Conservation (phyloP, 495 filamentous ascomycete species). For the Neurospora sp. region DNA sequence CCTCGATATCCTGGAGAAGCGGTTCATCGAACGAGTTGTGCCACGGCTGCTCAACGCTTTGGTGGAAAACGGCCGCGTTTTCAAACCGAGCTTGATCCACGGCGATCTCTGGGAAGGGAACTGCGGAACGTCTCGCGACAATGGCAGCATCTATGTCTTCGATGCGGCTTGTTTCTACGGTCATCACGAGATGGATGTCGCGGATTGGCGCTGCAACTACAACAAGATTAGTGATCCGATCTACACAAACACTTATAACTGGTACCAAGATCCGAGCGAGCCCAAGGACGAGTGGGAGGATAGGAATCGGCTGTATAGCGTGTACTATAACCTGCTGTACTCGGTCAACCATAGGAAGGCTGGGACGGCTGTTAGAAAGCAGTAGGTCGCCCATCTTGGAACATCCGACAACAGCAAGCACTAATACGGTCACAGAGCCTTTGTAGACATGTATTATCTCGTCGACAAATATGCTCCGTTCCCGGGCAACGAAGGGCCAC, state of each 20-base stretch:
- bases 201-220: background rate
- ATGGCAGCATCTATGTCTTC: conserved; percentile 29
- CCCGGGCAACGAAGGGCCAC: background rate
- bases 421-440: background rate
- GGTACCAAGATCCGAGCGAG: background rate
- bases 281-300: background rate
- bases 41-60: conserved; percentile 29
- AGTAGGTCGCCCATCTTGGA: background rate
- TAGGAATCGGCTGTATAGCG: background rate
- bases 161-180: conserved; percentile 33
- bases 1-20: background rate
- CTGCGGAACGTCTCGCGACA: conserved; percentile 23
- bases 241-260: background rate
- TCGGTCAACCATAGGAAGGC: background rate
- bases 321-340: background rate
- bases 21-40: conserved; percentile 26
- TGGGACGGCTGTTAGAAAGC: background rate
- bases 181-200: conserved; percentile 4
- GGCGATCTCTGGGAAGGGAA: conserved; percentile 43
- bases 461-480: background rate
- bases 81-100: conserved; percentile 39
- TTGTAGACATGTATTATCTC: background rate
- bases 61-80: conserved; percentile 27
- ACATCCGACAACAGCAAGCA: too few species aligned
- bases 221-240: background rate